A percentile compares a stretch with the other conserved stretches of the same genome.
Evolutionary conservation across 2,329 filamentous ascomycete species (phyloP).

Genomic region (Aspergillus proliferans): DNA sequence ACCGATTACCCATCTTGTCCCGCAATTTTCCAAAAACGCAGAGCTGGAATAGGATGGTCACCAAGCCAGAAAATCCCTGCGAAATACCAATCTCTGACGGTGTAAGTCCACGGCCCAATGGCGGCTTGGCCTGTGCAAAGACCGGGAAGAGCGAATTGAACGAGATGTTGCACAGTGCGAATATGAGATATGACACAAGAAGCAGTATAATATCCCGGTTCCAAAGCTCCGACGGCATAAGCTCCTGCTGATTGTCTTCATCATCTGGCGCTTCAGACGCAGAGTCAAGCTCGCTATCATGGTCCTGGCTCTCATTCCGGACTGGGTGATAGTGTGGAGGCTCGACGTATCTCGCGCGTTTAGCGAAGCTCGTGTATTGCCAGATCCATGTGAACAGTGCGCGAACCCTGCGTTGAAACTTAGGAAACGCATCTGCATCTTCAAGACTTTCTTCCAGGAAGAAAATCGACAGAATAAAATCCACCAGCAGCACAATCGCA

Average conservation of each 20-base stretch:
- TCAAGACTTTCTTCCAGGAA: constrained; percentile 85
- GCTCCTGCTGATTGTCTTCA: constrained; percentile 39
- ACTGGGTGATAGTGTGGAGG: constrained; percentile 25
- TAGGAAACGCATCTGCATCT: constrained; percentile 56
- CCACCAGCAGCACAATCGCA: constrained; percentile 63
- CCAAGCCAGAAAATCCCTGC: constrained; percentile 73
- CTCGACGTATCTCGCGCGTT: constrained; percentile 54
- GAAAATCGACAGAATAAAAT: constrained; percentile 66
- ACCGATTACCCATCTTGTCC: constrained; percentile 73
- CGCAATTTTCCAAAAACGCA: constrained; percentile 76
- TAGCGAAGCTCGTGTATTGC: constrained; percentile 57
- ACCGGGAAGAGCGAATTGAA: constrained; percentile 95
- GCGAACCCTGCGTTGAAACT: constrained; percentile 52
- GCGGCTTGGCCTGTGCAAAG: constrained; percentile 69
- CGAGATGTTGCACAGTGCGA: constrained; percentile 87
- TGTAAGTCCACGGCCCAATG: constrained; percentile 67
- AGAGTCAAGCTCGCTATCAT: constrained; percentile 40
- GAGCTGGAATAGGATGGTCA: constrained; percentile 86
- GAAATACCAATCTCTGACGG: constrained; percentile 80
- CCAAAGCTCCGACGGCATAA: constrained; percentile 56
- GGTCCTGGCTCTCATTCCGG: constrained; percentile 24
- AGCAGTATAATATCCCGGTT: constrained; percentile 78
- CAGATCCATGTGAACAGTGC: constrained; percentile 62
- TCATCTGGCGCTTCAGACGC: constrained; percentile 36
- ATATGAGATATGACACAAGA: constrained; percentile 80